Base-by-base conservation (phyloP, 2,329 filamentous ascomycete species). In the Fonsecaea multimorphosa region DNA sequence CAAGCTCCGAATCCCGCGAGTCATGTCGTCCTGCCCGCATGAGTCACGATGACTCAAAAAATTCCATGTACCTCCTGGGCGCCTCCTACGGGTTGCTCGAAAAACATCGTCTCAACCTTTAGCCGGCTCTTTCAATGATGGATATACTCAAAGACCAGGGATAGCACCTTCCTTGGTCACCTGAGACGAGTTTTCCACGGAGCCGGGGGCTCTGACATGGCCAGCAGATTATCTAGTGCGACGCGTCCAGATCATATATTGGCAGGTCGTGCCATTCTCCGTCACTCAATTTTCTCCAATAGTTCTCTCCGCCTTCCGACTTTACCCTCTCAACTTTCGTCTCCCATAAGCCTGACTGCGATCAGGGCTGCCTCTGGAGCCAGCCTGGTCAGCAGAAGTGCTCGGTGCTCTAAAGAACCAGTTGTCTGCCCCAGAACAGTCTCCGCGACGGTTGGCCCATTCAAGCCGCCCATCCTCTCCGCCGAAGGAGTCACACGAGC, bases 141-240 rank as follows among this genome's bases (percentile, higher is more conserved):
- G 32, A 38, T 53, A 40, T 59, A 31, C 52, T 62, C 32, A 38
- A 44, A 49, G 59, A 57, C 22, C 66, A 32, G 52, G 55, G 24
- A 60, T 46, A 61, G 34, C 62, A 12, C 51, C 31, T 22, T 63
- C 22, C 57, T 40, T 53, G 44, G 62, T 53, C 51, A 54, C 34
- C 32, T 46, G 40, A 38, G 24, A 57, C 36, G 55, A 44, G 31
- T 61, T 62, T 62, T 54, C 46, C 53, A 62, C 54, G 61, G 58
- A 63, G 62, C 34, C 24, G 34, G 16, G 29, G 27, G 59, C 51
- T 53, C 51, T 63, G 55, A 65, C 32, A 69, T 69, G 67, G 65
- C 65, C 59, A 69, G 67, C 60, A 67, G 65, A 64, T 65, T 63
- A 59, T 55, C 58, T 58, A 61, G 63, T 63, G 53, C 59, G 61